Base-by-base conservation (phyloP, 768 basidiomycete species). In the Kwoniella heveanensis region DNA sequence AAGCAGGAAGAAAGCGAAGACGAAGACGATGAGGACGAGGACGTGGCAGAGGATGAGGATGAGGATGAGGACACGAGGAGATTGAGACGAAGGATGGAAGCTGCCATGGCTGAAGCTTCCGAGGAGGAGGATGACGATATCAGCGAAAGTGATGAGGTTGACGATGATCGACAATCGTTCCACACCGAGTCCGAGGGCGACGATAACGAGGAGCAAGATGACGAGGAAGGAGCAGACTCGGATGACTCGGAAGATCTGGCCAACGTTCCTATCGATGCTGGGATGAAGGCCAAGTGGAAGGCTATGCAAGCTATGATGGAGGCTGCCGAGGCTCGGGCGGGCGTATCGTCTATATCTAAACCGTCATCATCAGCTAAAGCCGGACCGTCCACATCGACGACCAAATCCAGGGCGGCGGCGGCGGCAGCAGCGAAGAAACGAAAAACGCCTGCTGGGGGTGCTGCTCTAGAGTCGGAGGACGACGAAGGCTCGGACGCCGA, bases 21-120 rank as follows among this genome's bases (percentile, higher is more conserved):
- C 2, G 67, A 65, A 9, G 54, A 27, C 9, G 68, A 60, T 9
- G 57, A 57, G 15, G 62, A 60, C 1, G 53, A 51, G 19, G 60
- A 58, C 19, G n/a, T n/a, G n/a, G n/a, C n/a, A n/a, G 49, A 32
- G 4, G 57, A 58, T 19, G 65, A 70, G 27, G 57, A 55, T 25
- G 69, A 70, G 50, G 61, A 64, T 57, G 62, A 62, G 13, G 55
- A 57, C 17, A 67, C 65, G 10, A 37, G 27, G 27, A 56, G 50
- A 44, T 44, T 64, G 24, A 54, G 62, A 53, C 57, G 25, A 25
- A 44, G 62, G 36, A 70, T 70, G 69, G 60, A 70, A 56, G 65
- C 57, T 27, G 62, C 62, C 6, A 70, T 70, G 69, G 67, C 54
- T 39, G 54, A 66, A 47, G 69, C 65, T 24, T 66, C 69, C 7